Evolutionary conservation across 441 rosid species (phyloP), one percentile per base, ranked within the genome.

Genomic region (Bruguiera hainesii): DNA sequence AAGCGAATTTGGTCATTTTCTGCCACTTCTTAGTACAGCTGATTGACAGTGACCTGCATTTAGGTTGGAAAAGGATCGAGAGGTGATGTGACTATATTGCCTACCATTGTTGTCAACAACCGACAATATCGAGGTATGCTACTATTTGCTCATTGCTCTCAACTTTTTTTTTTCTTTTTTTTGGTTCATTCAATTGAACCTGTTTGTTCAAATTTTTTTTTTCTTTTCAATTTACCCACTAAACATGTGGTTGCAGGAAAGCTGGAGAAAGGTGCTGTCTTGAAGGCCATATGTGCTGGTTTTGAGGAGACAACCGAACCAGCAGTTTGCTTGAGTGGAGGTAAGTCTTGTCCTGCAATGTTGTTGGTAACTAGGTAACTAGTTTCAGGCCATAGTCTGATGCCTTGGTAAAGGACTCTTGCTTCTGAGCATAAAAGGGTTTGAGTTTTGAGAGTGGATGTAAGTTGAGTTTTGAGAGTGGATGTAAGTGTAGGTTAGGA

Each of bases 1-100:
- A 42, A 39, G 66, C 15, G 9, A 42, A 39, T 72, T 60, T 61
- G 39, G 58, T 56, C 58, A 59, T 50, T 49, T 65, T 29, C 11
- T 18, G 64, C 57, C 46, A 31, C 21, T 60, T 39, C 52, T 35
- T 11, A 5, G 60, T 69, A 61, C 69, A 71, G 63, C 64, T 33
- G 19, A 74, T 75, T 80, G 61, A 71, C 69, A 50, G 75, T 68
- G 72, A 20, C 67, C 65, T 69, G 69, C 68, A 28, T 78, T 76
- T 79, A 96, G 99, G 81, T 96, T 76, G 99, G 99, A 49, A 96
- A 96, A 82, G 98, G 99, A 76, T 73, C 97, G 46, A 90, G 99
- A 81, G 98, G 98, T 42, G 99, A 96, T 79, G 99, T 96, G 60
- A 96, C 99, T 74, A 96, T 96, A 75, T 80, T 96, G 94, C 99